phyloP scores from a whole-genome alignment of 768 basidiomycete genomes.

The Leccinum rimulosum region DNA sequence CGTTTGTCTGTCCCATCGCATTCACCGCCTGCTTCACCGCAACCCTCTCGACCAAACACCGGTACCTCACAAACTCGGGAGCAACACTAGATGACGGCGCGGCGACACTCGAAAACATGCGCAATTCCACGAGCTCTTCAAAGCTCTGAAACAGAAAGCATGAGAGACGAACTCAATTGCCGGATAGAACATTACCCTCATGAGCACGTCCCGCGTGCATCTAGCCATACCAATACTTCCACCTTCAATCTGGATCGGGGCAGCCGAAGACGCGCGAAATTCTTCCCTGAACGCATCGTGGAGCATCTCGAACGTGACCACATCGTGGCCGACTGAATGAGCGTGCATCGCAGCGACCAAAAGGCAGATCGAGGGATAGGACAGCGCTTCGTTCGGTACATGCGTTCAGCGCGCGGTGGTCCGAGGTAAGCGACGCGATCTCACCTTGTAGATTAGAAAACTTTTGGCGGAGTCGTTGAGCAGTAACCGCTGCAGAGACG shows the following conservation, averaged over 20 bases:
- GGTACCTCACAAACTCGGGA: conserved; percentile 74
- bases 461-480: conserved; percentile 58
- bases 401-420: not conserved
- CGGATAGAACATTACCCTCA: conserved; percentile 50
- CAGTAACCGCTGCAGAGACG: conserved; percentile 41
- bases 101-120: conserved; percentile 53
- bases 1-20: conserved; percentile 59
- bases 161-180: conserved; percentile 1
- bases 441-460: conserved; percentile 54
- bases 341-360: conserved; percentile 84
- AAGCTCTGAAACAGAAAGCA: conserved; percentile 56
- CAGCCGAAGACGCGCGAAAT: conserved; percentile 65
- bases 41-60: conserved; percentile 59
- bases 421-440: conserved; percentile 15
- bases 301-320: conserved; percentile 91
- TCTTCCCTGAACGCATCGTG: conserved; percentile 76
- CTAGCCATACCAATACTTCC: conserved; percentile 74
- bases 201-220: conserved; percentile 61
- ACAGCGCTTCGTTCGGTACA: conserved; percentile 45
- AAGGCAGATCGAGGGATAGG: conserved; percentile 79
- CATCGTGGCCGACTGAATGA: conserved; percentile 69
- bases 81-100: conserved; percentile 48
- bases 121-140: conserved; percentile 57
- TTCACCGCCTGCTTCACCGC: conserved; percentile 70
- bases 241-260: conserved; percentile 73